A percentile compares a stretch with the other conserved stretches of the same genome.
phyloP scores from a whole-genome alignment of 2,329 filamentous ascomycete genomes.

The Sporothrix brunneoviolacea region DNA sequence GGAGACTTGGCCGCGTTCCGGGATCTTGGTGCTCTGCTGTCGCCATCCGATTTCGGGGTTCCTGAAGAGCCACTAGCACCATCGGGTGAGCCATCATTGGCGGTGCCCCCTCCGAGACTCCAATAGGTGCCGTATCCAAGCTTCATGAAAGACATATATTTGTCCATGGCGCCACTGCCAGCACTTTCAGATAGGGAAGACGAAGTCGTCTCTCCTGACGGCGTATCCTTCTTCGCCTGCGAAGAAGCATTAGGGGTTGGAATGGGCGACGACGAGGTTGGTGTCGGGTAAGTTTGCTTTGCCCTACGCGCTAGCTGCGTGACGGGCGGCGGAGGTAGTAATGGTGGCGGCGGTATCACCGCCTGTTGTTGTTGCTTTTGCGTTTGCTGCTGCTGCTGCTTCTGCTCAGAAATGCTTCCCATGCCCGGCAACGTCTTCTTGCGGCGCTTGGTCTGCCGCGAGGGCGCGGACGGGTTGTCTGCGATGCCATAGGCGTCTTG shows the following conservation, averaged over 20 bases:
- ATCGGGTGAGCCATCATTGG: constrained; percentile 11
- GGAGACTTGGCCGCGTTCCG: constrained; percentile 14
- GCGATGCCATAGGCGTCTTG: constrained; percentile 77
- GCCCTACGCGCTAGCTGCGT: constrained; percentile 17
- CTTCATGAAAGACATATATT: constrained; percentile 58
- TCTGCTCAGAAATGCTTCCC: constrained; percentile 15
- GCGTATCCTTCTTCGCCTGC: constrained; percentile 6
- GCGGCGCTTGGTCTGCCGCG: constrained; percentile 36
- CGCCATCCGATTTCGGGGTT: not conserved
- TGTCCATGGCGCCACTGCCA: constrained; percentile 38
- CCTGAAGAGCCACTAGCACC: not conserved
- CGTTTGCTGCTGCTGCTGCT: not conserved
- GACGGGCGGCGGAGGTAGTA: constrained; percentile 20
- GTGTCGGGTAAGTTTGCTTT: not conserved
- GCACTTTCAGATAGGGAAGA: constrained; percentile 6
- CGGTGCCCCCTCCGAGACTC: constrained; percentile 36
- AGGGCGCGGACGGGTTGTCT: constrained; percentile 66
- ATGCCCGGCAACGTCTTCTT: constrained; percentile 21
- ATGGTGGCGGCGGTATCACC: not conserved
- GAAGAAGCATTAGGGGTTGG: not conserved
- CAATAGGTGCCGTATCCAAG: constrained; percentile 63
- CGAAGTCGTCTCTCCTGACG: constrained; percentile 6
- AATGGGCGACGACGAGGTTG: not conserved
- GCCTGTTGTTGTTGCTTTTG: not conserved
- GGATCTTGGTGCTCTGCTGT: not conserved